A percentile compares a stretch with the other conserved stretches of the same genome.
phyloP scores from a whole-genome alignment of 345 rosid species.

The Gossypium stocksii region DNA sequence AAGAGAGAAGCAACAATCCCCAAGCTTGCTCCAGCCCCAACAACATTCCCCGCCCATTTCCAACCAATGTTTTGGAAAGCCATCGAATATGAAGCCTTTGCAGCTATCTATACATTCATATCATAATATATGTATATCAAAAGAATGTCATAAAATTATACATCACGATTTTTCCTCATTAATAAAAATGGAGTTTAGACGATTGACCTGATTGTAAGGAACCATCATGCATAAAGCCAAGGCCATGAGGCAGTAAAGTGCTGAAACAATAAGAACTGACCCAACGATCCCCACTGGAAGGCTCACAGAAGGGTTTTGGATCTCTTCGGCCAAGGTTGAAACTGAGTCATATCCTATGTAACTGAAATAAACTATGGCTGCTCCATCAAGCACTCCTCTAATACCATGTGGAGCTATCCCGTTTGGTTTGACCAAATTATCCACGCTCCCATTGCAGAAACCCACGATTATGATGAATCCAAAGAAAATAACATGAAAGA shows the following conservation, averaged over 20 bases:
- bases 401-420: constrained; percentile 81
- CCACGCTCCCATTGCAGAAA: constrained; percentile 49
- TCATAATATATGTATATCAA: not conserved
- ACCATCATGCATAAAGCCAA: constrained; percentile 70
- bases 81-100: constrained; percentile 55
- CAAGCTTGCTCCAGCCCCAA: constrained; percentile 90
- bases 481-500: constrained; percentile 73
- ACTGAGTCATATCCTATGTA: constrained; percentile 91
- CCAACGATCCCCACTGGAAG: constrained; percentile 85
- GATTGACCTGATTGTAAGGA: constrained; percentile 71
- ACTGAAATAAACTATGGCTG: constrained; percentile 85
- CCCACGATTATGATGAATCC: constrained; percentile 78
- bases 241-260: constrained; percentile 79
- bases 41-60: constrained; percentile 86
- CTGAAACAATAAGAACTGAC: constrained; percentile 69
- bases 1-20: constrained; percentile 89
- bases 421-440: constrained; percentile 66
- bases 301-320: constrained; percentile 70
- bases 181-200: not conserved
- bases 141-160: not conserved
- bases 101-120: constrained; percentile 36
- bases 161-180: not conserved
- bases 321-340: constrained; percentile 93
- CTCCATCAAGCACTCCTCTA: constrained; percentile 70
- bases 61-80: constrained; percentile 66